Evolutionary conservation across 1,284 basidiomycete species (phyloP).

Genomic region (Ustilago shanxiensis): DNA sequence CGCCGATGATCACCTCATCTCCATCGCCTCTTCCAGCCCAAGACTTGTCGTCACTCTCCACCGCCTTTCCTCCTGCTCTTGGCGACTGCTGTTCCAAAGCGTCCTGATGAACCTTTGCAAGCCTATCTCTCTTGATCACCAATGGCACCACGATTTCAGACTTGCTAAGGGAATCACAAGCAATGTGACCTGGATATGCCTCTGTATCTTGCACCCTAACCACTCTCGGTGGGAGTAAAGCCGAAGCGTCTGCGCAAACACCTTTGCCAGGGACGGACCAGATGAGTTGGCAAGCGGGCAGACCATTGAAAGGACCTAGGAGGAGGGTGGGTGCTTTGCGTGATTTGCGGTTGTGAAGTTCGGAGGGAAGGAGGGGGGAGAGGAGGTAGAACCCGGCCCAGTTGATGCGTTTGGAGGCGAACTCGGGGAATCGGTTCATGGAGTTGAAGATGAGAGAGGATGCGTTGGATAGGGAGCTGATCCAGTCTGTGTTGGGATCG

Average conservation of each 20-base stretch:
- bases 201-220: constrained; percentile 70
- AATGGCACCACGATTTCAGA: constrained; percentile 71
- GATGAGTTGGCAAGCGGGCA: constrained; percentile 71
- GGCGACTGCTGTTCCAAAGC: constrained; percentile 36
- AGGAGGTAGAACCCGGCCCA: constrained; percentile 72
- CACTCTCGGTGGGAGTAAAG: constrained; percentile 60
- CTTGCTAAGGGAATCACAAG: constrained; percentile 70
- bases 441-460: constrained; percentile 62
- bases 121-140: constrained; percentile 48
- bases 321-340: constrained; percentile 58
- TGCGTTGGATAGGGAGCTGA: constrained; percentile 66
- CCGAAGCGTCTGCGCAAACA: constrained; percentile 70
- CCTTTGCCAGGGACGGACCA: constrained; percentile 65
- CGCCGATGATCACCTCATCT: constrained; percentile 68
- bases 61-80: neutral
- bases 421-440: constrained; percentile 61
- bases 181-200: constrained; percentile 70
- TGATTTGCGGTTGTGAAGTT: constrained; percentile 7
- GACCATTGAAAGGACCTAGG: constrained; percentile 71
- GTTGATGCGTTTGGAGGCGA: constrained; percentile 63
- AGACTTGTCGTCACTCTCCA: constrained; percentile 15
- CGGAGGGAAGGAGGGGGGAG: constrained; percentile 66
- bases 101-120: constrained; percentile 34
- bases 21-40: constrained; percentile 63
- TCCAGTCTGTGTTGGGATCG: constrained; percentile 62